phyloP scores from a whole-genome alignment of 2,329 filamentous ascomycete species.

The Fusarium sp. region DNA sequence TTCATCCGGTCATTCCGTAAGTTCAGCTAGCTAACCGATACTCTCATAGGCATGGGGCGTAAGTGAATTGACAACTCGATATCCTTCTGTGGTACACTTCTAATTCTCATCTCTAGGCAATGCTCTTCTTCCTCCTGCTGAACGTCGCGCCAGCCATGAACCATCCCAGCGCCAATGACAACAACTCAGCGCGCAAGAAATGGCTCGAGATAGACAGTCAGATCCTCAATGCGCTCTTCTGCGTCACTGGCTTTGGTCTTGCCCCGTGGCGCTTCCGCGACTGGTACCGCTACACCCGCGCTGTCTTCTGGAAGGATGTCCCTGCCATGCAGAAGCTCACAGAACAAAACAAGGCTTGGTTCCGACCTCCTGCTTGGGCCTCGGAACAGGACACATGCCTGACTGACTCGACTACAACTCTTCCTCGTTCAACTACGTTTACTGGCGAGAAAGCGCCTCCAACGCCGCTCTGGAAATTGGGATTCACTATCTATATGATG shows the following conservation, averaged over 20 bases:
- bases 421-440: neutral
- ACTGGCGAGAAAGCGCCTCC: neutral
- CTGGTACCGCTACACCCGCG: neutral
- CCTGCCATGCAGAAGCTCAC: neutral
- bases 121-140: neutral
- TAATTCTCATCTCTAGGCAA: neutral
- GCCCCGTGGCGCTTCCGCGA: conserved; percentile 83
- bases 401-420: neutral
- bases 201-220: conserved; percentile 90
- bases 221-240: conserved; percentile 82
- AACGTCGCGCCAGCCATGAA: neutral
- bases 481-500: neutral
- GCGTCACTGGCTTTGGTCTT: conserved; percentile 83
- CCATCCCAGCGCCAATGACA: conserved; percentile 58
- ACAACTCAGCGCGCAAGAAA: conserved; percentile 76
- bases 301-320: neutral
- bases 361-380: neutral
- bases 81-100: neutral
- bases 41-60: neutral
- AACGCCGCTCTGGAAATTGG: neutral
- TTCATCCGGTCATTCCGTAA: neutral
- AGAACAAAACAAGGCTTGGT: conserved; percentile 1
- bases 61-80: neutral
- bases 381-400: neutral
- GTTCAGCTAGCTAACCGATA: neutral